Evolutionary conservation across 441 rosid genomes (phyloP), one percentile per base, ranked within the genome.

Genomic region (Theobroma grandiflorum): DNA sequence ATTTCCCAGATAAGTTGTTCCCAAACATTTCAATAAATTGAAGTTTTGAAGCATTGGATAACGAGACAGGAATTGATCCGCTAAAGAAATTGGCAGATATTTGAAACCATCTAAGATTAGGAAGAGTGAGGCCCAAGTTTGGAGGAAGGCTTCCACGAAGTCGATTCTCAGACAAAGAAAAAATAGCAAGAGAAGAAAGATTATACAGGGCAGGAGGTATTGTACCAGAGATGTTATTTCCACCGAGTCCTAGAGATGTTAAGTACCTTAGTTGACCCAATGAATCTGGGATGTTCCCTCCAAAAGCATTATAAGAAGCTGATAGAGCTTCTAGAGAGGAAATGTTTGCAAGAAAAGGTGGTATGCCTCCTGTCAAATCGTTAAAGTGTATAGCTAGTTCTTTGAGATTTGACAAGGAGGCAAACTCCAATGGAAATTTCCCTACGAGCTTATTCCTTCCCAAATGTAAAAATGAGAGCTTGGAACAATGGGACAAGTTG

Each of bases 291-390:
- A 78, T 78, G 45, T 14, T 57, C 31, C 80, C 80, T 14, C 64
- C 50, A 7, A 77, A 11, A 14, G 26, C 8, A 53, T 77, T 77
- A 10, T 2, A 3, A 3, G 11, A 33, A 38, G 57, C 35, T 15
- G 74, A 52, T 3, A 77, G 12, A 15, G 3, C 2, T 20, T 38
- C 26, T 4, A 77, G 74, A 4, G 80, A 50, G 2, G 80, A 18
- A 10, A 78, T 14, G 15, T 74, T 70, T 20, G 43, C 47, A 12
- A 74, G 2, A 45, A 75, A 72, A 64, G 72, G 8, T 14, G 75
- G 79, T 20, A 80, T 75, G 10, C 26, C 68, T 35, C 83, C 85
- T 16, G 75, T 75, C 38, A 83, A 45, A 38, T 62, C 16, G 49
- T 78, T 78, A 0, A 22, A 2, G 14, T 31, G 38, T 18, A 78